Evolutionary conservation across 2,329 filamentous ascomycete species (phyloP).

Genomic region (Ophiostoma pallidulum): DNA sequence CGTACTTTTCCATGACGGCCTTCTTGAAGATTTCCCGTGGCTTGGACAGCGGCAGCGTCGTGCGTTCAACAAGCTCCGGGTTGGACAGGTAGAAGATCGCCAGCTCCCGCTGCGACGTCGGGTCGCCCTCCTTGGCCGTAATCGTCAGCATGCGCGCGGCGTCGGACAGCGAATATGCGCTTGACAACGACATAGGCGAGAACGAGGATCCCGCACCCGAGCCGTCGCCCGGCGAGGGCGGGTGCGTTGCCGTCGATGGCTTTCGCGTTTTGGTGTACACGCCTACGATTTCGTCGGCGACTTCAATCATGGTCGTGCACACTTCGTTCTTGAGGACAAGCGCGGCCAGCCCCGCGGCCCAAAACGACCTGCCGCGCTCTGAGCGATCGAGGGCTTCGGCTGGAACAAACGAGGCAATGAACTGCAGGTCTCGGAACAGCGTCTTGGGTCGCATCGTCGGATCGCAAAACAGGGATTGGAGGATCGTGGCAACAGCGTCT

Average conservation of each 20-base stretch:
- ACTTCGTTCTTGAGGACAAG: constrained; percentile 82
- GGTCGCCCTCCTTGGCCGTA: constrained; percentile 83
- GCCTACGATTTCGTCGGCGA: constrained; percentile 44
- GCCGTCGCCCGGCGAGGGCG: background rate
- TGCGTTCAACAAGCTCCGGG: constrained; percentile 71
- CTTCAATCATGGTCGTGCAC: constrained; percentile 66
- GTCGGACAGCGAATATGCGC: constrained; percentile 64
- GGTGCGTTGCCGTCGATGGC: constrained; percentile 13
- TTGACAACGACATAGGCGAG: constrained; percentile 32
- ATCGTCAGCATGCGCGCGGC: constrained; percentile 86
- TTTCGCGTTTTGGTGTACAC: constrained; percentile 48
- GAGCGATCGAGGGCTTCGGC: constrained; percentile 50
- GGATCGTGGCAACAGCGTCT: constrained; percentile 55
- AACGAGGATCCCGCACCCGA: background rate
- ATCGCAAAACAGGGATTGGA: constrained; percentile 59
- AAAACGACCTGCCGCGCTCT: constrained; percentile 69
- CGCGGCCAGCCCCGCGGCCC: constrained; percentile 80
- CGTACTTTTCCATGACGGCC: constrained; percentile 64
- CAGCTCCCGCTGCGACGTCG: constrained; percentile 83
- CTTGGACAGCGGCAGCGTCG: constrained; percentile 74
- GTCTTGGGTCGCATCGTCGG: constrained; percentile 64
- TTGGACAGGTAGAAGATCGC: constrained; percentile 89
- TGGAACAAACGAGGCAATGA: constrained; percentile 58
- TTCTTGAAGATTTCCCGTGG: constrained; percentile 86
- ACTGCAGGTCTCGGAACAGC: constrained; percentile 72